Evolutionary conservation across 495 filamentous ascomycete species (phyloP).

Genomic region (Pseudevernia furfuracea): DNA sequence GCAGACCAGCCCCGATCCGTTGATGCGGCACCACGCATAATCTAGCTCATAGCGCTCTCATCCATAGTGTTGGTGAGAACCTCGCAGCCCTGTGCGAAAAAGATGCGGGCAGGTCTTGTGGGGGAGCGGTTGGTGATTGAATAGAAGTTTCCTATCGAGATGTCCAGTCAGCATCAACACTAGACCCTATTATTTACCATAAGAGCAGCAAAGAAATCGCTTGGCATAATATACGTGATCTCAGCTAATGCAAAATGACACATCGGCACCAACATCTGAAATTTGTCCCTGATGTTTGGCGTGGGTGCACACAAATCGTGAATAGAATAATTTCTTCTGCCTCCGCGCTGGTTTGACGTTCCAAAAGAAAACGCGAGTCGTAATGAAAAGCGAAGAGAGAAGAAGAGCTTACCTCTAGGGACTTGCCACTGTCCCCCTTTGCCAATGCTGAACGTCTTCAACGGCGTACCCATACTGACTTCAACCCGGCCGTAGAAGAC

Average conservation of each 20-base stretch:
- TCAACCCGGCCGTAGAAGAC: constrained; percentile 68
- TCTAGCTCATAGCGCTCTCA: constrained; percentile 15
- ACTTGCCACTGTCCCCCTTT: constrained; percentile 89
- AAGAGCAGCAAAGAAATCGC: neutral
- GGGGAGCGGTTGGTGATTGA: constrained; percentile 67
- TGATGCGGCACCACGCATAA: neutral
- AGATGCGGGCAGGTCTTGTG: constrained; percentile 55
- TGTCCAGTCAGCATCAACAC: constrained; percentile 10
- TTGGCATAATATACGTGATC: neutral
- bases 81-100: constrained; percentile 72
- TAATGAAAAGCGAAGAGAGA: constrained; percentile 15
- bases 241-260: neutral
- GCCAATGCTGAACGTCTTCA: constrained; percentile 73
- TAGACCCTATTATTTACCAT: neutral
- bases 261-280: neutral
- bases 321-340: neutral
- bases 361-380: constrained; percentile 5
- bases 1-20: neutral
- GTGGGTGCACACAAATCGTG: neutral
- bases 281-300: neutral
- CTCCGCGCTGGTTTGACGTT: neutral
- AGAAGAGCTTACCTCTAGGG: constrained; percentile 66
- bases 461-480: constrained; percentile 61
- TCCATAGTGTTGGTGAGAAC: constrained; percentile 6
- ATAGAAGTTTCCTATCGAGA: constrained; percentile 66